Percentiles rank a stretch among this genome's conserved stretches.
phyloP scores from a whole-genome alignment of 306 rosid genomes.

The Abrus pulchellus region DNA sequence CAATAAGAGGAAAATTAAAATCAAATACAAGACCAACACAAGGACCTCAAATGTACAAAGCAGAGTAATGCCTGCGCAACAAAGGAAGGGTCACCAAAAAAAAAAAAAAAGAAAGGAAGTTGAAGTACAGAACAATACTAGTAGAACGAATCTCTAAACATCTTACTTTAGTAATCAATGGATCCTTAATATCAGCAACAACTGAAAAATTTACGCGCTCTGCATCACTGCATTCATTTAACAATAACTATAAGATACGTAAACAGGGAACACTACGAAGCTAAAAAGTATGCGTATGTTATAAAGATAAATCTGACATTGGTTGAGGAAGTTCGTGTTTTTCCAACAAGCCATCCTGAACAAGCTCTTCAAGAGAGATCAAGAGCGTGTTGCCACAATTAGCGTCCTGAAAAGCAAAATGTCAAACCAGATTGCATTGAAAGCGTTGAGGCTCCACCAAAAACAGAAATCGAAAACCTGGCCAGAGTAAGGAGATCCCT shows the following conservation, averaged over 20 bases:
- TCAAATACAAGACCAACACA: constrained; percentile 29
- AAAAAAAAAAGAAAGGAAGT: constrained; percentile 9
- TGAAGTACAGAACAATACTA: constrained; percentile 1
- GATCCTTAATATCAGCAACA: constrained; percentile 87
- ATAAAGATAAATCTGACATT: constrained; percentile 63
- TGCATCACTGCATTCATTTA: constrained; percentile 65
- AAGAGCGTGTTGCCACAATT: constrained; percentile 95
- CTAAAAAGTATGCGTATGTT: too few relatives aligned
- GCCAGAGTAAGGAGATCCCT: constrained; percentile 74
- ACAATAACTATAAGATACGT: constrained; percentile 36
- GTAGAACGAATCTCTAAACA: not conserved
- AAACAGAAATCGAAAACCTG: constrained; percentile 40
- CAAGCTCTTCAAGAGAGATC: constrained; percentile 91
- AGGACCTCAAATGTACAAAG: constrained; percentile 18
- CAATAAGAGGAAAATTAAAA: constrained; percentile 34
- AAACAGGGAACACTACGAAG: constrained; percentile 4
- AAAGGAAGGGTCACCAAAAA: constrained; percentile 18
- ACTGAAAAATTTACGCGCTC: constrained; percentile 73
- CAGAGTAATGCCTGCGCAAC: not conserved
- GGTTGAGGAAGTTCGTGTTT: constrained; percentile 86
- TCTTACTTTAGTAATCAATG: constrained; percentile 74
- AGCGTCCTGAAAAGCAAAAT: constrained; percentile 74
- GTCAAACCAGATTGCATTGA: not conserved
- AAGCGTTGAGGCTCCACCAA: constrained; percentile 2
- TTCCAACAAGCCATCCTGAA: constrained; percentile 85